Base-by-base conservation (phyloP, 176 grass and related monocot genomes). In the Chloris gayana region DNA sequence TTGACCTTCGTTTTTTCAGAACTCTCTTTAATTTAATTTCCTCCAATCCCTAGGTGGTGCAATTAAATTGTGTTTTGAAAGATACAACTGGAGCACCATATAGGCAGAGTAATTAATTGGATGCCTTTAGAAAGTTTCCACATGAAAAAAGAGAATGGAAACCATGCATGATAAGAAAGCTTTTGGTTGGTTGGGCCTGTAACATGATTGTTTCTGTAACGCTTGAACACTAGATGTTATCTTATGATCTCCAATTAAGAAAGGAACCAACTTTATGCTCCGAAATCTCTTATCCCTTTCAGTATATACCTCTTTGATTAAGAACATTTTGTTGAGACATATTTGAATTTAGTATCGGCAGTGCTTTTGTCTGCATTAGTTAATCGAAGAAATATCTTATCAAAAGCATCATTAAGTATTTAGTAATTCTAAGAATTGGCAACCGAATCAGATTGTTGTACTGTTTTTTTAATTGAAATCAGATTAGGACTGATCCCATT, bases 111-210 rank as follows among this genome's bases (percentile, higher is more conserved):
- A 76, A 22, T 57, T 76, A 45, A 67, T 11, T 34, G 29, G 7
- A 32, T 60, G 14, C 14, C 24, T 45, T 44, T 84, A 67, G 18
- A 26, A 83, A 57, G 12, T 82, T 61, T 83, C 46, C 17, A 14
- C 7, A 26, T 50, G 21, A 14, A 49, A 30, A 45, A 0, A 63
- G 24, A 30, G 22, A 63, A 76, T 4, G 10, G 14, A 5, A 14
- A 6, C 38, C 7, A 44, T 42, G 24, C 7, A 44, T 42, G 24
- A 62, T 15, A 44, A 13, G 26, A 61, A 4, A 6, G 38, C 57
- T 61, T 76, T 76, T 76, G 24, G 34, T 60, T 37, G 39, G 6
- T 75, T 9, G 22, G 22, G 7, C 33, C 37, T 59, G 22, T 56
- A 57, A 57, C 21, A 57, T 24, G 21, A 57, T 57, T 57, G 11